A percentile compares a stretch with the other conserved stretches of the same genome.
Evolutionary conservation across 331 rosid species (phyloP).

Genomic region (Rosa hybrid): DNA sequence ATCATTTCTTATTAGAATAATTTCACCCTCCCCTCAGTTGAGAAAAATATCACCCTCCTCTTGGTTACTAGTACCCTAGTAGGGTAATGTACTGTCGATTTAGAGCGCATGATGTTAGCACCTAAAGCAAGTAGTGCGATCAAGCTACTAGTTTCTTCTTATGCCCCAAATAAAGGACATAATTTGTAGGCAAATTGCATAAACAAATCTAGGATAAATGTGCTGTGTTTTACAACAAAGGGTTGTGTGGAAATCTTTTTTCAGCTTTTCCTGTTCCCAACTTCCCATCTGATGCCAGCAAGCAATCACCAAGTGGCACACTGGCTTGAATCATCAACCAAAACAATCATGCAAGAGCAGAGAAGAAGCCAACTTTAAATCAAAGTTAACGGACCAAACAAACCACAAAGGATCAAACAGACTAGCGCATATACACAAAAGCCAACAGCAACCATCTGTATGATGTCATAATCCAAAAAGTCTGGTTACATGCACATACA

Average conservation of each 20-base stretch:
- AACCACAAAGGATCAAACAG: neutral
- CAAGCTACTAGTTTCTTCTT: neutral
- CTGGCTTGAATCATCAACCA: too few species aligned
- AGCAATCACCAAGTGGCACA: too few species aligned
- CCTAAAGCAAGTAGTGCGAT: neutral
- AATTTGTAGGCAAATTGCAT: neutral
- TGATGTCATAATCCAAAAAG: neutral
- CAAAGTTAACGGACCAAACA: neutral
- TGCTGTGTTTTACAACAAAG: too few species aligned
- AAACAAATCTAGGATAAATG: neutral
- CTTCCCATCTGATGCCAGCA: too few species aligned
- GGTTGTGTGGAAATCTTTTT: too few species aligned
- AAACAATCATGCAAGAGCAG: too few species aligned
- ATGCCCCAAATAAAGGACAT: neutral
- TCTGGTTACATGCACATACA: neutral
- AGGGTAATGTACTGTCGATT: neutral
- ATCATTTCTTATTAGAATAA: neutral
- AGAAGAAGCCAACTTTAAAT: too few species aligned
- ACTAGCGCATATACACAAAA: neutral
- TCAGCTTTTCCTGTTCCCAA: too few species aligned
- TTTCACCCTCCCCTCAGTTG: neutral
- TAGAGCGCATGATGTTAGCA: neutral
- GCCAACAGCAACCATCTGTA: neutral
- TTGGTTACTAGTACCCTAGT: neutral
- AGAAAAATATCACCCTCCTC: neutral